A percentile compares a stretch with the other conserved stretches of the same genome.
These are phyloP conservation scores for Trichoderma parareesei DNA, from an alignment of 495 filamentous ascomycete genomes.

Conservation along the genomic window DNA sequence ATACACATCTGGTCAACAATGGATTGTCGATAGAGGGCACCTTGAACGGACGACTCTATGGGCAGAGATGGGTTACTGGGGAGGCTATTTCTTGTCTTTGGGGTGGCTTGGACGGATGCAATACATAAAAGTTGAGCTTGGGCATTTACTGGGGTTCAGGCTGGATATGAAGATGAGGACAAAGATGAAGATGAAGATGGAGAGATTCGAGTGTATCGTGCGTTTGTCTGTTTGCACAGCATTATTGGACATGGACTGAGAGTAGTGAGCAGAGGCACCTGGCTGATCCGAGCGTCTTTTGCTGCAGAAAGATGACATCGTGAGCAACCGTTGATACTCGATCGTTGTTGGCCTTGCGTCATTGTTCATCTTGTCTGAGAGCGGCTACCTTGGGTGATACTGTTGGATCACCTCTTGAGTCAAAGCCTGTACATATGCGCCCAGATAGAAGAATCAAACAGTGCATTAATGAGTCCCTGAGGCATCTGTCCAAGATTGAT, in stretches of 20 bases:
- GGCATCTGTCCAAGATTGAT: too few species aligned
- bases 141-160: background rate
- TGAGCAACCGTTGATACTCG: too few species aligned
- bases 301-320: too few species aligned
- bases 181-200: background rate
- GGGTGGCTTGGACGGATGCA: background rate
- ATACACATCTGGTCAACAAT: background rate
- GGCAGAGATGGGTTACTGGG: background rate
- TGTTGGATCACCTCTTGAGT: too few species aligned
- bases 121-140: conserved; percentile 1
- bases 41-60: background rate
- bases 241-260: too few species aligned
- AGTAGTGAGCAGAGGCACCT: too few species aligned
- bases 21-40: background rate
- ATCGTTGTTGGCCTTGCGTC: too few species aligned
- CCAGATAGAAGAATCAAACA: background rate
- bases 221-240: background rate
- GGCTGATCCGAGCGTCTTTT: too few species aligned
- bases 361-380: too few species aligned
- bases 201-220: background rate
- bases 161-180: background rate
- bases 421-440: too few species aligned
- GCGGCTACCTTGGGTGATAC: too few species aligned
- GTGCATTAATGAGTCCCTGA: too few species aligned
- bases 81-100: background rate